Evolutionary conservation across 805 yeast genomes (phyloP), one percentile per base, ranked within the genome.

Genomic region (Saccharomycopsis selenospora): DNA sequence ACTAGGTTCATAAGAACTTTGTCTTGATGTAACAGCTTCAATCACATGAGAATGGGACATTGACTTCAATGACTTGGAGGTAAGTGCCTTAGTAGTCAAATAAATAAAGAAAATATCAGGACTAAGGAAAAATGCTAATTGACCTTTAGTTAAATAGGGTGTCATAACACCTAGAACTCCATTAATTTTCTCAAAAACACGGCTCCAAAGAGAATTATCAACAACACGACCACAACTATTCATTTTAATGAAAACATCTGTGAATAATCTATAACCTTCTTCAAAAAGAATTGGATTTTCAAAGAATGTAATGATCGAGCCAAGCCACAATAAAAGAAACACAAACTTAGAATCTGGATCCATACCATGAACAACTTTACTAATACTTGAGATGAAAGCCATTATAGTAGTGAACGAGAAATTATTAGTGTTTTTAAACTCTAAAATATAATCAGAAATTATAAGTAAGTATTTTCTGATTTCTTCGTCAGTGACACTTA

Each of bases 401-500:
- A 27, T 42, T 18, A 46, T 18, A 2, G 29, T 40, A 17, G 50
- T 26, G 2, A 47, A 33, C 13, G 36, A 14, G n/a, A 24, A 28
- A 4, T 27, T 27, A 13, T 41, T n/a, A 8, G 38, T 20, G 11
- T 17, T 23, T 6, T 36, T 23, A 10, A n/a, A 18, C 18, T 23
- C 45, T 6, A 44, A 33, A 17, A 33, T 14, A 33, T 40, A 40
- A 13, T 40, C 23, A 4, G 10, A 13, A 26, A 45, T 20, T 14
- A 18, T 42, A 3, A n/a, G n/a, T 14, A 52, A 33, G 30, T 45
- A 49, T 13, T 24, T 18, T 5, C 7, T 17, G 13, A 46, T 14
- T 6, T 36, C 45, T 7, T 18, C 14, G 20, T 52, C 55, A 11
- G 41, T 38, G 10, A 29, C 40, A 18, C 55, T 53, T 3, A 46